Percentiles rank a stretch among this genome's conserved stretches.
Evolutionary conservation across 129 eudicot genomes (phyloP).

Genomic region (carrot (Daucus carota)): DH1_v3.0 NC_030386.2:38189501-38190000

Average conservation of each 20-base stretch:
- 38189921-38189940: no score
- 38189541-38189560: slow-evolving; percentile 20
- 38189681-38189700: slow-evolving; percentile 20
- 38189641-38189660: slow-evolving; percentile 8
- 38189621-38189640: slow-evolving; percentile 18
- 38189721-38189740: slow-evolving; percentile 29
- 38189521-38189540: slow-evolving; percentile 23
- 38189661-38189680: slow-evolving; percentile 8
- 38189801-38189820: background rate
- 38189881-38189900: background rate
- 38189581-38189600: slow-evolving; percentile 24
- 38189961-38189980: background rate
- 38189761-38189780: slow-evolving; percentile 40
- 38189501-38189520: slow-evolving; percentile 14
- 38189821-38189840: background rate
- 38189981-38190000: background rate
- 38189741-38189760: slow-evolving; percentile 31
- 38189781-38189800: slow-evolving; percentile 29
- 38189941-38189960: background rate
- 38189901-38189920: no score
- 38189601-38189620: slow-evolving; percentile 20
- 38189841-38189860: slow-evolving; percentile 7
- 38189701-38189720: slow-evolving; percentile 31
- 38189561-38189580: slow-evolving; percentile 39
- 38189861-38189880: background rate